These are phyloP conservation scores for Margaritispora aquatica DNA, from an alignment of 495 filamentous ascomycete species.

Conservation along the genomic window DNA sequence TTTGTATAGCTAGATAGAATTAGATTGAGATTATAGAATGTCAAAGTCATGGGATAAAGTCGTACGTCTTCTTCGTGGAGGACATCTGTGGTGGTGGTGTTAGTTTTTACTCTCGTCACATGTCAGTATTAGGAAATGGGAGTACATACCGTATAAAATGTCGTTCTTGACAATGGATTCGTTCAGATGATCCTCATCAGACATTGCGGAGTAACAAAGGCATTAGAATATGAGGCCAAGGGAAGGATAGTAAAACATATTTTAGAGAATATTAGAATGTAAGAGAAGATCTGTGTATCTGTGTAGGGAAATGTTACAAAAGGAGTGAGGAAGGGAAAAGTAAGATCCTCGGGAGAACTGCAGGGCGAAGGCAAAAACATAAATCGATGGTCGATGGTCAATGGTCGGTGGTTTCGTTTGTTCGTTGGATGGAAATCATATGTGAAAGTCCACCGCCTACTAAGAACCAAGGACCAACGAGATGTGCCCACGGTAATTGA, in stretches of 20 bases:
- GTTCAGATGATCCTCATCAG: conserved; percentile 19
- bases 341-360: neutral
- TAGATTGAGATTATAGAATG: neutral
- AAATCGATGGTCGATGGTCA: too few species aligned
- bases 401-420: too few species aligned
- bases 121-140: conserved; percentile 7
- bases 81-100: conserved; percentile 26
- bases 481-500: too few species aligned
- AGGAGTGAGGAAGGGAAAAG: neutral
- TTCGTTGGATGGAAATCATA: neutral
- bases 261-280: too few species aligned
- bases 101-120: conserved; percentile 12
- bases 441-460: too few species aligned
- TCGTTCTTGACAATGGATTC: conserved; percentile 20
- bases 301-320: neutral
- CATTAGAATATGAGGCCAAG: conserved; percentile 21
- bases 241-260: neutral
- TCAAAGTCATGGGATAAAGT: neutral
- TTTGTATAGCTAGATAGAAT: conserved; percentile 28
- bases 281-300: too few species aligned
- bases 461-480: too few species aligned
- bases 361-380: neutral
- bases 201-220: conserved; percentile 18
- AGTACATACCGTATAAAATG: conserved; percentile 19
- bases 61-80: conserved; percentile 32